A percentile compares a stretch with the other conserved stretches of the same genome.
phyloP scores from a whole-genome alignment of 768 basidiomycete species.

The Lactarius pseudohatsudake region DNA sequence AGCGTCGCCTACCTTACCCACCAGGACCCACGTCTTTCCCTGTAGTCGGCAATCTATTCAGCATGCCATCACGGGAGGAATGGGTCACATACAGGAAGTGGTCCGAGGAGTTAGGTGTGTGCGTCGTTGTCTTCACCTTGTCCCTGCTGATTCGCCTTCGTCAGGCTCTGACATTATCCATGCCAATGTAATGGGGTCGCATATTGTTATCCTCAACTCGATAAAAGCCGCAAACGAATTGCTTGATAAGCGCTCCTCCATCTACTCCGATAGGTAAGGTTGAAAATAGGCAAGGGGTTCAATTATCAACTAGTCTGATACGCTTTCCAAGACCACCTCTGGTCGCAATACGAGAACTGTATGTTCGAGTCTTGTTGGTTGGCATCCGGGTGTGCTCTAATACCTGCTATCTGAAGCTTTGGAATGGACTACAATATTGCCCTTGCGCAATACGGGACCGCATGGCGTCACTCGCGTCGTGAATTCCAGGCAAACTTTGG shows the following conservation, averaged over 20 bases:
- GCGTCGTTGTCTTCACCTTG: background rate
- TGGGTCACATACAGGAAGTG: background rate
- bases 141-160: background rate
- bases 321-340: background rate
- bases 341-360: background rate
- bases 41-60: background rate
- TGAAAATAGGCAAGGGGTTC: background rate
- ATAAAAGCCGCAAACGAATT: background rate
- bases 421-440: background rate
- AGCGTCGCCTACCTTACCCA: constrained; percentile 3
- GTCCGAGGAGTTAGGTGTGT: background rate
- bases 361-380: background rate
- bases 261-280: background rate
- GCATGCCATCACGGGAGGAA: background rate
- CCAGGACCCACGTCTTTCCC: background rate
- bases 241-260: background rate
- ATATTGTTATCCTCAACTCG: background rate
- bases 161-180: background rate
- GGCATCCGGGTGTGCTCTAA: background rate
- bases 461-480: background rate
- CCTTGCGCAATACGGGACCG: background rate
- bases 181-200: background rate
- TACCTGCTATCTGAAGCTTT: background rate
- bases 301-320: background rate
- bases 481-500: background rate